phyloP scores from a whole-genome alignment of 2,329 filamentous ascomycete species.

The Aspergillus costaricaensis region DNA sequence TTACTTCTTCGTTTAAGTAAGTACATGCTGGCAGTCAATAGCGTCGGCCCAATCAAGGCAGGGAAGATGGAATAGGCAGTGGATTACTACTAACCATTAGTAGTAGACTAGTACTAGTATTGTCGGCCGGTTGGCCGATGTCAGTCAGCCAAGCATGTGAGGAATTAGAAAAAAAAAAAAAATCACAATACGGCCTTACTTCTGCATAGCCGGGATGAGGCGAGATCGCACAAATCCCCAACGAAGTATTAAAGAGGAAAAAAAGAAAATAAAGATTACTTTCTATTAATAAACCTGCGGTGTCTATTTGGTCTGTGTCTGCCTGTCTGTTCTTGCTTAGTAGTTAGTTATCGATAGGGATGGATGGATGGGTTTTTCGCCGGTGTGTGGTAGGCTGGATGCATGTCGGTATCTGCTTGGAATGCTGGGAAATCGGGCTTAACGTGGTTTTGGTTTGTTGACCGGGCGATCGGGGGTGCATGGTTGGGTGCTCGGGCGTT shows the following conservation, averaged over 20 bases:
- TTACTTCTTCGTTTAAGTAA: background rate
- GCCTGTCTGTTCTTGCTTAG: no score
- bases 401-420: conserved; percentile 3
- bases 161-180: no score
- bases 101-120: no score
- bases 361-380: background rate
- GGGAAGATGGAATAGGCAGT: background rate
- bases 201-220: background rate
- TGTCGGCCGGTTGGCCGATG: background rate
- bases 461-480: conserved; percentile 10
- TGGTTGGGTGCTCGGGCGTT: conserved; percentile 10
- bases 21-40: conserved; percentile 1
- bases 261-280: background rate
- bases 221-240: conserved; percentile 1
- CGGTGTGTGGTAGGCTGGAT: background rate
- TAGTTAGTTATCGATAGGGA: background rate
- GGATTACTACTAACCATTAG: no score
- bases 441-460: conserved; percentile 9
- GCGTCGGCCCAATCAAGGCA: conserved; percentile 5
- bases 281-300: conserved; percentile 9
- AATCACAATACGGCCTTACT: background rate
- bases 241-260: background rate
- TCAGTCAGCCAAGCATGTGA: conserved; percentile 1
- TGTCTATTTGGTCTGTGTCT: background rate
- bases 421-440: conserved; percentile 7